Evolutionary conservation across 1,139 yeast genomes (phyloP).

Genomic region (Zygosaccharomyces sapae): DNA sequence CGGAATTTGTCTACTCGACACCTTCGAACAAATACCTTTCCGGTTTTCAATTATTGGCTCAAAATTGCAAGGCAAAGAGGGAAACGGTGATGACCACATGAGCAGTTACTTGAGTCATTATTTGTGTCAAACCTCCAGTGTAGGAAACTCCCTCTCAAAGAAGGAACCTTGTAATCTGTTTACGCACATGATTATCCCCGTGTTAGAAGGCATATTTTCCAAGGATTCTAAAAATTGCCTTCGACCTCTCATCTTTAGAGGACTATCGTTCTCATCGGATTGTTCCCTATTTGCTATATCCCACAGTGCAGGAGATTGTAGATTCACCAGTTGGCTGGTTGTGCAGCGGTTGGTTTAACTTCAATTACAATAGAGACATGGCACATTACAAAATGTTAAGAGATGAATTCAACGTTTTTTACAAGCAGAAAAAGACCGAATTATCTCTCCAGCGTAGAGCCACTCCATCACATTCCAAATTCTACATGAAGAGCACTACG

Average conservation of each 20-base stretch:
- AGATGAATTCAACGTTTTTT: slow-evolving; percentile 24
- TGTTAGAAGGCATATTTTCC: slow-evolving; percentile 32
- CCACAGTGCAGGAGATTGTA: slow-evolving; percentile 49
- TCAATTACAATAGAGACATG: slow-evolving; percentile 37
- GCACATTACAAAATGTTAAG: slow-evolving; percentile 23
- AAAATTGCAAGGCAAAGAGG: slow-evolving; percentile 33
- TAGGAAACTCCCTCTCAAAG: slow-evolving; percentile 50
- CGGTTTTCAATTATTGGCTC: slow-evolving; percentile 53
- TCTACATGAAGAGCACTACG: slow-evolving; percentile 42
- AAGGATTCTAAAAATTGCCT: slow-evolving; percentile 10
- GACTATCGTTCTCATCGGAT: slow-evolving; percentile 38
- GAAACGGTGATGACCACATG: slow-evolving; percentile 1
- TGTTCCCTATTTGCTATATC: slow-evolving; percentile 50
- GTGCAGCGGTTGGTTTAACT: slow-evolving; percentile 57
- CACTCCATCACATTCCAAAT: slow-evolving; percentile 46
- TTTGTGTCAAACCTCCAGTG: slow-evolving; percentile 56
- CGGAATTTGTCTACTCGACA: slow-evolving; percentile 51
- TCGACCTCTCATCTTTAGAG: slow-evolving; percentile 13
- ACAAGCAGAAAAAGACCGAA: slow-evolving; percentile 24
- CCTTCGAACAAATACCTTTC: slow-evolving; percentile 44
- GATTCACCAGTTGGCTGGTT: slow-evolving; percentile 43
- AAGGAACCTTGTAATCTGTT: slow-evolving; percentile 45
- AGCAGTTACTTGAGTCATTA: slow-evolving; percentile 33
- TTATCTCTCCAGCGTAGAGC: slow-evolving; percentile 31
- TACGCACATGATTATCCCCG: slow-evolving; percentile 53